These are phyloP conservation scores for Medicago ruthenica DNA, from an alignment of 306 rosid genomes.

Conservation along the genomic window DNA sequence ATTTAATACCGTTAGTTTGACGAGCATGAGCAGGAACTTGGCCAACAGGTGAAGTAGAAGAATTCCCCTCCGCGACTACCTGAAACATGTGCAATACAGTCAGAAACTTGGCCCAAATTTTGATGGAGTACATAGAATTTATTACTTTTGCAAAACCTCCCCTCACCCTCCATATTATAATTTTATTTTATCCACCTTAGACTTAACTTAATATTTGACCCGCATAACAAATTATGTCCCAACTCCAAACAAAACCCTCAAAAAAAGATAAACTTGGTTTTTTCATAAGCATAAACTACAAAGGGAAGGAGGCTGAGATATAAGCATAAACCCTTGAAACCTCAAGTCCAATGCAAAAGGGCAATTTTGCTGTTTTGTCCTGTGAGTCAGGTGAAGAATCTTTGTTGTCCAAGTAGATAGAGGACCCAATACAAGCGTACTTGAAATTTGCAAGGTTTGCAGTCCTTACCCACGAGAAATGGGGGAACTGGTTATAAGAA, in stretches of 20 bases:
- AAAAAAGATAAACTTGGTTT: conserved; percentile 15
- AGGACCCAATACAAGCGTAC: conserved; percentile 91
- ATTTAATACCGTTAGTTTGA: conserved; percentile 46
- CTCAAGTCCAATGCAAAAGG: conserved; percentile 91
- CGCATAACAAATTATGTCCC: conserved; percentile 24
- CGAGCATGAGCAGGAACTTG: conserved; percentile 45
- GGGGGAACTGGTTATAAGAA: conserved; percentile 68
- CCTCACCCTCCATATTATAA: not conserved
- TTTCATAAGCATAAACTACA: not conserved
- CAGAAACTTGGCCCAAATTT: conserved; percentile 27
- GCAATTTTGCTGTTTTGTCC: conserved; percentile 75
- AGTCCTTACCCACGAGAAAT: conserved; percentile 71
- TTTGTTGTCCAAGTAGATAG: conserved; percentile 76
- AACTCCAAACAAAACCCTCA: not conserved
- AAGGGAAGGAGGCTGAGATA: conserved; percentile 29
- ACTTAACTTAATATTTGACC: conserved; percentile 10
- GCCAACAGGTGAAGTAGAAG: conserved; percentile 47
- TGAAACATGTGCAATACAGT: conserved; percentile 45
- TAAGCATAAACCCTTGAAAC: conserved; percentile 41
- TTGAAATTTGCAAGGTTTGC: conserved; percentile 71
- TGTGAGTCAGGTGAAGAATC: conserved; percentile 56
- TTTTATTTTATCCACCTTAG: not conserved
- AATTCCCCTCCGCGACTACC: conserved; percentile 69
- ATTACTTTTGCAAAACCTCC: not conserved
- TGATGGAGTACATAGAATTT: conserved; percentile 6